Evolutionary conservation across 1,139 yeast genomes (phyloP), one percentile per base, ranked within the genome.

Genomic region (Kodamaea arcana): DNA sequence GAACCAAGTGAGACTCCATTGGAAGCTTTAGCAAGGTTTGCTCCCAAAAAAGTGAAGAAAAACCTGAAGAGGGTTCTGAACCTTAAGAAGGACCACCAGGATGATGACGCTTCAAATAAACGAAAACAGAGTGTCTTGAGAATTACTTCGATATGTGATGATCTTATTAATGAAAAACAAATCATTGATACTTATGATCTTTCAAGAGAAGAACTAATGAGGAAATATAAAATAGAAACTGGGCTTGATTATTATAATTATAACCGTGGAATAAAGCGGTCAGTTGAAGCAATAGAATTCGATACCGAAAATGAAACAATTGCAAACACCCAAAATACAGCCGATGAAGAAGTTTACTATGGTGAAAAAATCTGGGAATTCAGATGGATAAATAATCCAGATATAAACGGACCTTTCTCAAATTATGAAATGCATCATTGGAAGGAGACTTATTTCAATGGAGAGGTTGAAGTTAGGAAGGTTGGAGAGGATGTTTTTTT

Each of bases 1-100:
- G 74, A 78, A 27, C 76, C 82, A 0, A 82, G 77, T 3, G 92
- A 83, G 50, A 69, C 82, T 0, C 74, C 85, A 2, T 44, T 80
- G 52, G 90, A 83, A 46, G 78, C 83, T 0, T 55, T 80, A 24
- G 72, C 72, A 12, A 51, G 81, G 33, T 50, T 74, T 29, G 62
- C 60, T 26, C 54, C 62, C 6, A 51, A 54, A 1, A 57, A 58
- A 24, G 51, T 49, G 38, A 49, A 39, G 24, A 48, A 42, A 33
- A 52, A 44, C 45, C 30, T 29, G 27, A 15, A 24, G 20, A 10
- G 29, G 34, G 22, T 32, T 17, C 18, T 31, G 33, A 3, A 37
- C 28, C 7, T 31, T 30, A 22, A 17, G 17, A 14, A 9, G 10
- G 17, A 17, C 9, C 6, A 26, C 5, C 6, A 8, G 10, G 36